Conservation (phyloP, 2,329 filamentous ascomycete genomes). For the Claviceps arundinis region DNA sequence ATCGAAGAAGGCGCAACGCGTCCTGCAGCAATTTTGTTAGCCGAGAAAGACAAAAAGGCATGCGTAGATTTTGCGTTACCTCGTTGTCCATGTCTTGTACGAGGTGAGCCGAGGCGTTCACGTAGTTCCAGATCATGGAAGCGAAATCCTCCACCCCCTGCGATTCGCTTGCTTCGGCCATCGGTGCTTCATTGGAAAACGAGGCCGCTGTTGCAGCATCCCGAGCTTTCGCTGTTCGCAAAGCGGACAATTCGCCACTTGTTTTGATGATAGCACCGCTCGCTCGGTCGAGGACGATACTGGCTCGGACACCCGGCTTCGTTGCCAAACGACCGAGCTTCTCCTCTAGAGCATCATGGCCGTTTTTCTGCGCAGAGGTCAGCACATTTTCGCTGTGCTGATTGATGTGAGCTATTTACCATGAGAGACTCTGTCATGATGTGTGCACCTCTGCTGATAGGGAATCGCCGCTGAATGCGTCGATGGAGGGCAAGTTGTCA, state of each 20-base stretch:
- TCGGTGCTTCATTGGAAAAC: slow-evolving; percentile 32
- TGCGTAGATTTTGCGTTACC: slow-evolving; percentile 24
- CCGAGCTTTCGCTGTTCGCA: slow-evolving; percentile 28
- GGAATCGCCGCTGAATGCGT: not conserved
- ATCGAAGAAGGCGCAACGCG: slow-evolving; percentile 59
- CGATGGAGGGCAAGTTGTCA: not conserved
- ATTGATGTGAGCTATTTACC: not conserved
- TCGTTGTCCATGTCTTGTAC: slow-evolving; percentile 63
- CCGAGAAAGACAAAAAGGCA: not conserved
- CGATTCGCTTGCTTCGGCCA: slow-evolving; percentile 32
- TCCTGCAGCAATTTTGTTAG: slow-evolving; percentile 36
- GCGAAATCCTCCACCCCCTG: slow-evolving; percentile 61
- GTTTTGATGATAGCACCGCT: slow-evolving; percentile 64
- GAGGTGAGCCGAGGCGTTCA: slow-evolving; percentile 53
- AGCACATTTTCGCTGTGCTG: not conserved
- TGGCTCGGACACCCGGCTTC: slow-evolving; percentile 68
- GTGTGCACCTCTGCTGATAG: not conserved
- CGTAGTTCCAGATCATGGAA: slow-evolving; percentile 61
- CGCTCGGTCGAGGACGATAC: slow-evolving; percentile 58
- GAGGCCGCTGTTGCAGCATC: slow-evolving; percentile 24
- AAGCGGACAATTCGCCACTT: slow-evolving; percentile 52
- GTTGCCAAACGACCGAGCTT: slow-evolving; percentile 57
- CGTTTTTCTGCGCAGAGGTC: slow-evolving; percentile 22
- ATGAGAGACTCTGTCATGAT: slow-evolving; percentile 7
- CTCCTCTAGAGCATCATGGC: slow-evolving; percentile 50